Evolutionary conservation across 139 green algal genomes (phyloP).

Genomic region (Chlorella sp.): DNA sequence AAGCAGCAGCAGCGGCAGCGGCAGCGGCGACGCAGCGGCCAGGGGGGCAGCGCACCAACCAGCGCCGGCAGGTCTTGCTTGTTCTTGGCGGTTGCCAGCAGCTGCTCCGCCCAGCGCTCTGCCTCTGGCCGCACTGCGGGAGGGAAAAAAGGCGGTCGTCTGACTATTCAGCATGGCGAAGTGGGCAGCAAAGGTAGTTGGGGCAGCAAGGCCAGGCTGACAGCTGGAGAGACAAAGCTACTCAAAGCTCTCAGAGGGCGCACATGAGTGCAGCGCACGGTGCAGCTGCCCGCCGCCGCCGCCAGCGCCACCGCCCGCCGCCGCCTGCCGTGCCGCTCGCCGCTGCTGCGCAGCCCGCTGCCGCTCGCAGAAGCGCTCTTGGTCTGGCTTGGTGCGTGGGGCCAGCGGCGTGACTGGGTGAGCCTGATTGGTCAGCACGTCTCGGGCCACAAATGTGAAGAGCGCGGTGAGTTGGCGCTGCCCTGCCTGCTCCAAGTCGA

Average conservation of each 20-base stretch:
- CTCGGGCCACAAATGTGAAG: constrained; percentile 33
- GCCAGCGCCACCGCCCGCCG: constrained; percentile 4
- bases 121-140: constrained; percentile 19
- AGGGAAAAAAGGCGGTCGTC: not conserved
- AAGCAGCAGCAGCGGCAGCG: too few species aligned
- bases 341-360: constrained; percentile 58
- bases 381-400: constrained; percentile 26
- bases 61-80: constrained; percentile 23
- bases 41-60: not conserved
- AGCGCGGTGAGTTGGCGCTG: constrained; percentile 17
- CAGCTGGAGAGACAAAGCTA: too few species aligned
- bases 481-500: constrained; percentile 13
- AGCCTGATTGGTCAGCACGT: constrained; percentile 59
- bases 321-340: constrained; percentile 10
- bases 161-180: too few species aligned
- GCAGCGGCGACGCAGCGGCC: too few species aligned
- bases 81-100: constrained; percentile 38
- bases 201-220: too few species aligned
- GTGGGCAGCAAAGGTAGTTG: too few species aligned
- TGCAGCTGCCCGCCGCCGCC: not conserved
- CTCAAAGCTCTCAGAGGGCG: too few species aligned
- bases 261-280: not conserved
- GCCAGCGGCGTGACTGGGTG: constrained; percentile 66
- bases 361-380: constrained; percentile 54
- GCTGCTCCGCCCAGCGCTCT: constrained; percentile 42